phyloP scores from a whole-genome alignment of 768 basidiomycete species.

The Hygrocybe coccinea region DNA sequence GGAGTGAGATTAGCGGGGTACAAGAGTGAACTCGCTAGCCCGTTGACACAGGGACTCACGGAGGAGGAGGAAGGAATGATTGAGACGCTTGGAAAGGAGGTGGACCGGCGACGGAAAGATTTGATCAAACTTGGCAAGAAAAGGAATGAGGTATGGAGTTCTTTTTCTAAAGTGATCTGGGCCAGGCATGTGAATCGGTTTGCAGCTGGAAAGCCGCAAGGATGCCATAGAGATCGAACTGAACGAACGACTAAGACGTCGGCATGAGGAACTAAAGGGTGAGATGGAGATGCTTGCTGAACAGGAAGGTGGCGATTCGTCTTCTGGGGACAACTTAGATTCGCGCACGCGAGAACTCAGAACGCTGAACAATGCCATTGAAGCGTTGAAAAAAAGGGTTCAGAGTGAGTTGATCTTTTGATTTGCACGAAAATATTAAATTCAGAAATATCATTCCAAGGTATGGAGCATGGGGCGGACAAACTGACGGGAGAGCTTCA shows the following conservation, averaged over 20 bases:
- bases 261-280: constrained; percentile 68
- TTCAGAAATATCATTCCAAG: constrained; percentile 31
- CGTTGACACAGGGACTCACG: constrained; percentile 71
- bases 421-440: neutral
- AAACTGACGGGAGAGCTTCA: constrained; percentile 58
- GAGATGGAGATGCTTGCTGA: constrained; percentile 77
- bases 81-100: constrained; percentile 63
- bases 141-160: constrained; percentile 60
- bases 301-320: constrained; percentile 48
- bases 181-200: neutral
- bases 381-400: constrained; percentile 55
- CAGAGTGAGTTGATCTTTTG: constrained; percentile 40
- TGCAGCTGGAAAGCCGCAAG: constrained; percentile 67
- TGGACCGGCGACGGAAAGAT: constrained; percentile 67
- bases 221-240: constrained; percentile 88
- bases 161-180: neutral
- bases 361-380: constrained; percentile 61
- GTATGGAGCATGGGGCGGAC: constrained; percentile 70
- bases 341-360: constrained; percentile 64
- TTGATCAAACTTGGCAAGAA: constrained; percentile 63
- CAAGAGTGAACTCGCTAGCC: constrained; percentile 62
- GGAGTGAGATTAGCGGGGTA: constrained; percentile 61
- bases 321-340: constrained; percentile 64
- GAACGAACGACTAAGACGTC: constrained; percentile 78
- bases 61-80: constrained; percentile 66